Base-by-base conservation (phyloP, 2,329 filamentous ascomycete species). In the Botrytis galanthina region DNA sequence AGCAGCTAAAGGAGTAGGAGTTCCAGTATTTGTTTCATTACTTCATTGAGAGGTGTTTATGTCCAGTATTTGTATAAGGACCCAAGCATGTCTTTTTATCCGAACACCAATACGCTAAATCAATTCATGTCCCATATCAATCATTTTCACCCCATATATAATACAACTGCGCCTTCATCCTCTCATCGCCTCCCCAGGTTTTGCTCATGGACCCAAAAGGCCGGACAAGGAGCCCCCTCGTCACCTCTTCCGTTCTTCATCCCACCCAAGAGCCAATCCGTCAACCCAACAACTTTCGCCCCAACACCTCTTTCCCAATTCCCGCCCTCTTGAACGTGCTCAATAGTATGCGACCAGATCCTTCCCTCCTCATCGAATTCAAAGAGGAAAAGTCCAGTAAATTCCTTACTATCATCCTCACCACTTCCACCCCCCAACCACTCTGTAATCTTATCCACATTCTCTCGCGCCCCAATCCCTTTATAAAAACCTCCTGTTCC, bases 361-460 rank as follows among this genome's bases (percentile, higher is more conserved):
- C 94, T 87, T 1, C 96, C 96, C 78, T 97, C 88, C 64, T 90
- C 87, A 80, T 98, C 96, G 81, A 99, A 99, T 77, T 97, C 93
- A 81, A 99, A 99, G 74, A 97, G 91, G 83, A 98, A 99, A 18
- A 98, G 83, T 0, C 96, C 96, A 1, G 91, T 93, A 78, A 98
- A 98, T 80, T 95, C 92, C 79, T 93, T 91, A 75, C 88, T 88
- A 68, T 89, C 87, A 73, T 89, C 87, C 77, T 86, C 82, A 29
- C 87, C 85, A 69, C 88, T 78, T 80, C 83, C 76, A 83, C 82
- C 76, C 83, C 84, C 75, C 78, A 81, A 68, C 77, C 78, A 87
- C 57, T 85, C 85, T 29, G 83, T 86, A 73, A 88, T 87, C 80
- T 86, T 86, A 75, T 88, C 86, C 22, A 87, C 84, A 42, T 85